Percentiles rank a stretch among this genome's conserved stretches.
These are phyloP conservation scores for Apiotrichum brassicae DNA, from an alignment of 1,284 basidiomycete species.

Conservation along the genomic window DNA sequence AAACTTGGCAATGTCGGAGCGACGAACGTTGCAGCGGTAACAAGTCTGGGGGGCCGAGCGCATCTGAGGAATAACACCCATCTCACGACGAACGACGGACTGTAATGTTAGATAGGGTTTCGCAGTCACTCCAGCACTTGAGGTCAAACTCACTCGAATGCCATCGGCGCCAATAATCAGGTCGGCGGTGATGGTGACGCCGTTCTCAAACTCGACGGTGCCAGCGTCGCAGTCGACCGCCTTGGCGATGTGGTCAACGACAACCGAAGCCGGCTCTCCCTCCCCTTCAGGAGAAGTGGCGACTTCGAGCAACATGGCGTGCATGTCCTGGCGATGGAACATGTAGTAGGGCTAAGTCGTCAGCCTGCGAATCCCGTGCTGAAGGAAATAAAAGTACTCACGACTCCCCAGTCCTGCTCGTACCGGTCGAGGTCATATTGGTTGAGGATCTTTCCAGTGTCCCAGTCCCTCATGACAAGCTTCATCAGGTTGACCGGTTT, in stretches of 20 bases:
- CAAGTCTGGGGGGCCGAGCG: constrained; percentile 43
- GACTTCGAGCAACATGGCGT: constrained; percentile 34
- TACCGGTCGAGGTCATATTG: constrained; percentile 32
- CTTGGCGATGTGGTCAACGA: constrained; percentile 39
- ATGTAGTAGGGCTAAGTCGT: constrained; percentile 37
- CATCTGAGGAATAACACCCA: constrained; percentile 33
- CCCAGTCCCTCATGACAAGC: constrained; percentile 37
- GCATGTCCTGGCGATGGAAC: constrained; percentile 46
- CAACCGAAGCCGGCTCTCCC: constrained; percentile 29
- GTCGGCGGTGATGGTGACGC: constrained; percentile 34
- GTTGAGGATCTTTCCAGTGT: constrained; percentile 34
- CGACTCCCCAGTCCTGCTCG: constrained; percentile 36
- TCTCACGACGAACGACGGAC: constrained; percentile 28
- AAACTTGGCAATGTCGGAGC: constrained; percentile 32
- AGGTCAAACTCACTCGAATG: no score
- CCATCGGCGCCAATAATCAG: constrained; percentile 46
- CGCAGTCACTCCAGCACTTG: no score
- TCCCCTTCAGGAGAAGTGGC: constrained; percentile 31
- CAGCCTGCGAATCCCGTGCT: no score
- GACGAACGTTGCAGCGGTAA: constrained; percentile 46
- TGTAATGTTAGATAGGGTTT: not conserved
- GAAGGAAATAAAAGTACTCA: no score
- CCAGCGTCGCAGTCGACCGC: constrained; percentile 34
- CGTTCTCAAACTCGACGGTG: constrained; percentile 40
- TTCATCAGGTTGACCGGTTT: constrained; percentile 32